Conservation (phyloP, 2,329 filamentous ascomycete genomes). For the Lasiodiplodia theobromae region DNA sequence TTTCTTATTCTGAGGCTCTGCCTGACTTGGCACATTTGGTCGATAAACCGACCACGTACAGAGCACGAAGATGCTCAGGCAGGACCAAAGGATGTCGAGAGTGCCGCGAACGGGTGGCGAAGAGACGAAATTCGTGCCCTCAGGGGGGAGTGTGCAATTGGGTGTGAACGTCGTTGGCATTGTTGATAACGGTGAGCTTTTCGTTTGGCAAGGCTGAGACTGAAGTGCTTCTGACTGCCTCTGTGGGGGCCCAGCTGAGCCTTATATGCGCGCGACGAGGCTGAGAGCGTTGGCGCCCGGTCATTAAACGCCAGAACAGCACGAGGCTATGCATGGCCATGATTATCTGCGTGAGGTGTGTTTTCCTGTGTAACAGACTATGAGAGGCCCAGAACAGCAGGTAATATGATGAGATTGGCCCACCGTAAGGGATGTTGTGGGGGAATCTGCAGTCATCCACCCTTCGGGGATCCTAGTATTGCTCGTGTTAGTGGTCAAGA, state of each 20-base stretch:
- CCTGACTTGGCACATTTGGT: not conserved
- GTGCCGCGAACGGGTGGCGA: not conserved
- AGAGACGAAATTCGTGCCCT: not conserved
- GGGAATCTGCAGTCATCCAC: too few species aligned
- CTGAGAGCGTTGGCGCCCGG: too few species aligned
- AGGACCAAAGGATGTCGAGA: not conserved
- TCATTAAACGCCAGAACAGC: not conserved
- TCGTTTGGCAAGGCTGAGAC: not conserved
- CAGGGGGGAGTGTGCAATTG: not conserved
- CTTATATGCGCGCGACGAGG: not conserved
- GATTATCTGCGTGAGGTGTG: not conserved
- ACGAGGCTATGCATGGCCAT: not conserved
- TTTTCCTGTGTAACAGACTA: not conserved
- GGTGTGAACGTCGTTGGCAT: not conserved
- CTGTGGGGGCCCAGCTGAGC: not conserved
- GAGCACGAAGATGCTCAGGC: slow-evolving; percentile 4
- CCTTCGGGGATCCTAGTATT: too few species aligned
- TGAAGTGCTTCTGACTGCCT: not conserved
- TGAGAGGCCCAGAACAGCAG: too few species aligned
- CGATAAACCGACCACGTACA: not conserved
- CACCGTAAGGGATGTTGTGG: too few species aligned
- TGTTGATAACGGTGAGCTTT: too few species aligned
- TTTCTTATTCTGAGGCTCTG: not conserved
- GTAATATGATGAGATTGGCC: too few species aligned
- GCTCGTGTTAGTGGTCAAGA: too few species aligned